These are phyloP conservation scores for Neurospora sp. DNA, from an alignment of 495 filamentous ascomycete genomes.

Conservation along the genomic window DNA sequence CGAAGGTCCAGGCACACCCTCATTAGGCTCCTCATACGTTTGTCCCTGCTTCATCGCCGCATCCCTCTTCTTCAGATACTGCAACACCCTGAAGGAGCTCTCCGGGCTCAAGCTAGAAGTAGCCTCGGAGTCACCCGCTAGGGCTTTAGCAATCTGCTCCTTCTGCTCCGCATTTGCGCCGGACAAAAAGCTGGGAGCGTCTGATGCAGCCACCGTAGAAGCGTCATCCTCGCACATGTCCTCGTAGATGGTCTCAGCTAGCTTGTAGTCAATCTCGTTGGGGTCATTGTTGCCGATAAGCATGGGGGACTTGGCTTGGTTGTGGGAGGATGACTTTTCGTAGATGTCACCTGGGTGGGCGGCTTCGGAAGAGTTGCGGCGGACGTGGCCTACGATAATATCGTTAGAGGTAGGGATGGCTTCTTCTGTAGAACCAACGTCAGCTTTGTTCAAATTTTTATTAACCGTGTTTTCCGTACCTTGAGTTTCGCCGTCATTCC, in stretches of 20 bases:
- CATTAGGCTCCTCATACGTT: conserved; percentile 1
- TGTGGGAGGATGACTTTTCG: conserved; percentile 9
- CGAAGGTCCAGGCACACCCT: conserved; percentile 3
- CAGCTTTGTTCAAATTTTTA: background rate
- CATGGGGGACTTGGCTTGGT: conserved; percentile 3
- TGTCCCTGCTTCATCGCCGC: conserved; percentile 1
- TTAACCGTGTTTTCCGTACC: background rate
- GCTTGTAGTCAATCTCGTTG: background rate
- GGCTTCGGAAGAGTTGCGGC: conserved; percentile 6
- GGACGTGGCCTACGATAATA: conserved; percentile 17
- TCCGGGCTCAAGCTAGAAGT: conserved; percentile 3
- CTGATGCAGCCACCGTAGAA: conserved; percentile 22
- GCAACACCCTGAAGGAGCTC: background rate
- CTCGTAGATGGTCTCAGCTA: conserved; percentile 13
- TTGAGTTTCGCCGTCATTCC: background rate
- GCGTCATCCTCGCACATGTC: conserved; percentile 19
- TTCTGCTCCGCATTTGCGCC: conserved; percentile 21
- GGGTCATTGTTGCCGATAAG: background rate
- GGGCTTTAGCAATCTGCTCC: conserved; percentile 16
- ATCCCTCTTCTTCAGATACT: background rate
- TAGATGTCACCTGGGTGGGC: conserved; percentile 3
- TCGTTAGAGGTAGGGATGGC: conserved; percentile 2
- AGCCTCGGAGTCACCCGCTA: conserved; percentile 3
- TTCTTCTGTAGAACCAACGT: background rate
- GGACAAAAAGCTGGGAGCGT: conserved; percentile 21